Percentiles rank a stretch among this genome's conserved stretches.
Evolutionary conservation across 257 asterid species (phyloP).

Genomic region (Marsdenia floribunda): DNA sequence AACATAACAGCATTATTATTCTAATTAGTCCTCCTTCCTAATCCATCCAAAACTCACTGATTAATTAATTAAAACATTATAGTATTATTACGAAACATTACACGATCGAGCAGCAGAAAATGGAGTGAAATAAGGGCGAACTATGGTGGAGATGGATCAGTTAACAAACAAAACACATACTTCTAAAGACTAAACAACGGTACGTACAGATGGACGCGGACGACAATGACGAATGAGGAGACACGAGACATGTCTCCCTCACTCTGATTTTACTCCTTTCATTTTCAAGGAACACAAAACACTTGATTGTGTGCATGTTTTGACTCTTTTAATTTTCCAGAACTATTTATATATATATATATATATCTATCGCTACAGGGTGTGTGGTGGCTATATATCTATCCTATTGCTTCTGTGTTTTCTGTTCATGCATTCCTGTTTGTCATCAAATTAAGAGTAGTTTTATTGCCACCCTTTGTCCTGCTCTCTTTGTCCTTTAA

Average conservation of each 20-base stretch:
- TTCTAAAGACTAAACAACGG: slow-evolving; percentile 16
- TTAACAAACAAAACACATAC: slow-evolving; percentile 25
- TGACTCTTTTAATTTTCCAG: too few species aligned
- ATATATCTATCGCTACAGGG: too few species aligned
- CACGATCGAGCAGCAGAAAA: slow-evolving; percentile 2
- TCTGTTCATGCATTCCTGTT: neutral
- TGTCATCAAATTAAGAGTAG: neutral
- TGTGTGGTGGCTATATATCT: too few species aligned
- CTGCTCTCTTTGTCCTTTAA: neutral
- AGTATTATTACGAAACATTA: slow-evolving; percentile 1
- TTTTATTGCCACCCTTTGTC: neutral
- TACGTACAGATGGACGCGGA: slow-evolving; percentile 11
- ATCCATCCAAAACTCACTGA: neutral
- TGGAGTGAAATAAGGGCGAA: neutral
- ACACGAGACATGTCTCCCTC: slow-evolving; percentile 11
- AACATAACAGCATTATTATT: slow-evolving; percentile 1
- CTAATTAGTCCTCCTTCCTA: neutral
- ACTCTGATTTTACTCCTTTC: neutral
- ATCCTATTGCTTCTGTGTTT: neutral
- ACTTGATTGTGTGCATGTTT: too few species aligned
- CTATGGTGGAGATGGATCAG: neutral
- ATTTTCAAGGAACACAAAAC: slow-evolving; percentile 1
- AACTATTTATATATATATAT: too few species aligned
- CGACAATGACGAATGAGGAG: too few species aligned
- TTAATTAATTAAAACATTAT: neutral